Evolutionary conservation across 257 asterid genomes (phyloP), one percentile per base, ranked within the genome.

Genomic region (Solanum gandarillasii): DNA sequence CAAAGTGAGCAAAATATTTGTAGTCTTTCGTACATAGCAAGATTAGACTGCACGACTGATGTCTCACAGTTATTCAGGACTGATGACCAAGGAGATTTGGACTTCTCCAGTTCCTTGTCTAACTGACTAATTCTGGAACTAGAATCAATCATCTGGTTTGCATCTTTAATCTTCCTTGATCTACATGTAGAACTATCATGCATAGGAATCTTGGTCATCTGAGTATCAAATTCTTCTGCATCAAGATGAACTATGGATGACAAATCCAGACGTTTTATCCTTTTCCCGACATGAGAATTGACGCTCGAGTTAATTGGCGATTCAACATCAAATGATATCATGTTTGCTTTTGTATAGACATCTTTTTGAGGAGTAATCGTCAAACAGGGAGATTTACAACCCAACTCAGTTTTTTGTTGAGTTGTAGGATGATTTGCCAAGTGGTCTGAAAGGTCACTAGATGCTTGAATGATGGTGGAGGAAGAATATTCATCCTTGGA

Each of bases 1-100:
- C 99, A 97, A 21, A 60, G 62, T 34, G 91, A 91, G 92, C 99
- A 97, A 91, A 83, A 94, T 87, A 97, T 89, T 35, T 89, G 92
- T 71, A 93, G 93, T 76, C 91, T 90, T 88, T 92, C 90, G 12
- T 92, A 91, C 92, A 89, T 91, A 46, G 84, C 75, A 65, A 88
- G 89, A 89, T 88, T 89, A 89, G 88, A 82, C 88, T 93, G 75
- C 90, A 31, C 67, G 71, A 79, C 81, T 58, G 93, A 91, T 74
- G 87, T 62, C 71, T 87, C 93, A 91, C 91, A 86, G 89, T 32
- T 83, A 86, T 75, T 84, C 14, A 87, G 87, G n/a, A 88, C 76
- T 31, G 90, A 48, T 9, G 92, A 89, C 68, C 20, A 86, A 29
- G 38, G 87, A 72, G 83, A 85, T 74, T 87, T 85, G 68, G 13